Base-by-base conservation (phyloP, 306 rosid species). In the Glycyrrhiza uralensis region DNA sequence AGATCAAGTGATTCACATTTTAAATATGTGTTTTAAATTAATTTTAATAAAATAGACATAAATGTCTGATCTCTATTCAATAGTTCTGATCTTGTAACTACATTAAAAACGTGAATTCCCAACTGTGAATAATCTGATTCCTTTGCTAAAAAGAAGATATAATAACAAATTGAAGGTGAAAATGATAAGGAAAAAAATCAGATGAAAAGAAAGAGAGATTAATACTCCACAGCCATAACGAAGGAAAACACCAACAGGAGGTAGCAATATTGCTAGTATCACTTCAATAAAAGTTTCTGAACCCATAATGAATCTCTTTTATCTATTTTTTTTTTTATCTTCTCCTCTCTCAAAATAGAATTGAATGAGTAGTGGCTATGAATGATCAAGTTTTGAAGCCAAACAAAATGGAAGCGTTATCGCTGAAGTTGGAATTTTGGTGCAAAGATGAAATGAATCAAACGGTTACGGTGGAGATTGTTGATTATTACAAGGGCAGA, bases 241-340 rank as follows among this genome's bases (percentile, higher is more conserved):
- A 45, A 89, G 92, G 80, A 87, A 85, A 45, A 87, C 92, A 7
- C 92, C 96, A 49, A 89, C 81, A n/a, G 90, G 96, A 7, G 96
- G 92, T 14, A 89, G 65, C 12, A 89, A 2, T 17, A 89, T 80
- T 55, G 92, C 96, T 28, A 90, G 29, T 49, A 87, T 51, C 4
- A 85, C 78, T 80, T 89, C 90, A 1, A 89, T 15, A 75, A 87
- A 89, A 28, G 92, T 87, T 80, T 82, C 86, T 11, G 90, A 67
- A 38, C 87, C 96, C 96, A 83, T 88, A 2, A 36, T 8, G 33
- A 18, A 7, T 30, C 3, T n/a, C 2, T 20, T 6, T 56, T 2
- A 0, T 29, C 1, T 14, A 1, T 7, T 5, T 6, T 15, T 9
- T 63, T 6, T 29, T 7, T 13, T 59, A 2, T 35, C 4, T 7